Evolutionary conservation across 2,329 filamentous ascomycete genomes (phyloP).

Genomic region (Onygena corvina): DNA sequence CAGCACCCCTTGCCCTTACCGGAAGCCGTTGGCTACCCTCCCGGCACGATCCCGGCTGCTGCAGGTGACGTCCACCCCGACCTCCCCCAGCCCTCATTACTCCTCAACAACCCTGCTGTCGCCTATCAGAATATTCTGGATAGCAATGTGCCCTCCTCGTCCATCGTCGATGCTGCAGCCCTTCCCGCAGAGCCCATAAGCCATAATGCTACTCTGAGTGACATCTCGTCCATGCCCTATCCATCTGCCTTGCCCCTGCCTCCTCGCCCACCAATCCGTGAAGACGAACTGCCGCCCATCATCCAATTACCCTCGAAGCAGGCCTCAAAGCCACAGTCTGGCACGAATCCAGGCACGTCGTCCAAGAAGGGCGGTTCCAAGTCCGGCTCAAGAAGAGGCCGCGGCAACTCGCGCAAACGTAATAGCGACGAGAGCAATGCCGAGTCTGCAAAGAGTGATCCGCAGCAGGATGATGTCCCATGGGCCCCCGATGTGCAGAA

Average conservation of each 20-base stretch:
- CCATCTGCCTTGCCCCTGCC: constrained; percentile 31
- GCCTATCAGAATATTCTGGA: constrained; percentile 40
- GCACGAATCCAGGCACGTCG: too few species aligned
- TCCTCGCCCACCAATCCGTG: constrained; percentile 36
- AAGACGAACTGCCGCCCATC: constrained; percentile 30
- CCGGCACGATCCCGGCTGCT: not conserved
- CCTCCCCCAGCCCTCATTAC: constrained; percentile 14
- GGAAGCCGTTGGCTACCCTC: not conserved
- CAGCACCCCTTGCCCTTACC: not conserved
- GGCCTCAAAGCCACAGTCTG: too few species aligned
- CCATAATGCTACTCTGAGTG: constrained; percentile 21
- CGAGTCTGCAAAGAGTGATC: constrained; percentile 8
- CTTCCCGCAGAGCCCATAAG: constrained; percentile 18
- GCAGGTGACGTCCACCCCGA: constrained; percentile 18
- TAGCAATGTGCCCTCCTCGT: constrained; percentile 32
- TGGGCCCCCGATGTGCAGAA: constrained; percentile 40
- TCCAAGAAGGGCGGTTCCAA: not conserved
- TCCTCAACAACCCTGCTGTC: constrained; percentile 32
- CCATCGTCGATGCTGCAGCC: constrained; percentile 17
- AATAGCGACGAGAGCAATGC: not conserved
- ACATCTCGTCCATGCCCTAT: constrained; percentile 15
- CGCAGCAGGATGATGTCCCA: constrained; percentile 34
- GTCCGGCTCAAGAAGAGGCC: not conserved
- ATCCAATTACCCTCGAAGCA: too few species aligned
- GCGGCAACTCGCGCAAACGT: not conserved